Conservation (phyloP, 179 eudicot species). For the Silene noctiflora region DNA sequence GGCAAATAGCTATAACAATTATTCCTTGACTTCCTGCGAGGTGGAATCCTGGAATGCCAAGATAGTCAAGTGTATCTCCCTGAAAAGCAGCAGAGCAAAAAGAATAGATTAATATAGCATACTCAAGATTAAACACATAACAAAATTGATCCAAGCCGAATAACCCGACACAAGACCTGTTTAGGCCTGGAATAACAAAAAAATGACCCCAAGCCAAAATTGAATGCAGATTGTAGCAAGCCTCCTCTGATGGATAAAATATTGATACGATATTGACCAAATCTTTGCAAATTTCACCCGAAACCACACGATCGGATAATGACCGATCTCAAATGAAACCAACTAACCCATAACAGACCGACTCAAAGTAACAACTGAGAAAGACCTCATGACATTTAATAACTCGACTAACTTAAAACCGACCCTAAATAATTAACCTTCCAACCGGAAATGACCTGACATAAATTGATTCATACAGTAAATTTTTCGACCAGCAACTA, state of each 20-base stretch:
- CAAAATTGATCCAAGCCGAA: not conserved
- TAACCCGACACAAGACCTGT: not conserved
- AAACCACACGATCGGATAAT: not conserved
- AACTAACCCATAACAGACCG: not conserved
- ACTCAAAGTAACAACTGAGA: not conserved
- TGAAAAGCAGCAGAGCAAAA: slow-evolving; percentile 27
- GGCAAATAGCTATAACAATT: slow-evolving; percentile 87
- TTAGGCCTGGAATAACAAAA: not conserved
- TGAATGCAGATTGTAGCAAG: not conserved
- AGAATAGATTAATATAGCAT: not conserved
- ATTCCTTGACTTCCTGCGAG: slow-evolving; percentile 98
- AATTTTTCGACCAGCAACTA: too few relatives aligned
- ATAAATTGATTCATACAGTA: not conserved
- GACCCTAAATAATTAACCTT: not conserved
- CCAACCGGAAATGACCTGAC: not conserved
- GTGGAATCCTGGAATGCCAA: slow-evolving; percentile 97
- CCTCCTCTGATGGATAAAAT: not conserved
- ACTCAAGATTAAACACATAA: not conserved
- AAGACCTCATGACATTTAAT: not conserved
- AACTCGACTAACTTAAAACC: not conserved
- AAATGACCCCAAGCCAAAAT: not conserved
- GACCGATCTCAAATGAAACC: not conserved
- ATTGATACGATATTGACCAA: not conserved
- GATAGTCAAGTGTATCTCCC: slow-evolving; percentile 98
- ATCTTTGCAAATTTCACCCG: not conserved